Percentiles rank a stretch among this genome's conserved stretches.
phyloP scores from a whole-genome alignment of 1,139 yeast genomes.

The Candida gigantensis region DNA sequence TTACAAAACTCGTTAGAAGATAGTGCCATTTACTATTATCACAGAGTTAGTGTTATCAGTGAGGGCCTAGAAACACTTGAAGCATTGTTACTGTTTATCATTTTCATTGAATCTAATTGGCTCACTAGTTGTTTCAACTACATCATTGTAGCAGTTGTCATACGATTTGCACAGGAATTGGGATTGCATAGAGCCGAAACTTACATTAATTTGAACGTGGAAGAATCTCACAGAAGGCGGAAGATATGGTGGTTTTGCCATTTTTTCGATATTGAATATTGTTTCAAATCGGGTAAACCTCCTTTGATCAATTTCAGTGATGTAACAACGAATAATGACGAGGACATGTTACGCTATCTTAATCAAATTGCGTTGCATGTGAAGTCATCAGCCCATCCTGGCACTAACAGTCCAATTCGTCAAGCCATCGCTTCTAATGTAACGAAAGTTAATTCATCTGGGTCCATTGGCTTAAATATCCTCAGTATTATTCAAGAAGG shows the following conservation, averaged over 20 bases:
- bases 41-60: slow-evolving; percentile 45
- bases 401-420: neutral
- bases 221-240: slow-evolving; percentile 42
- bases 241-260: slow-evolving; percentile 60
- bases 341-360: slow-evolving; percentile 14
- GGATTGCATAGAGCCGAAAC: slow-evolving; percentile 66
- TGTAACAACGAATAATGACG: slow-evolving; percentile 33
- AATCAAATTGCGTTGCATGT: neutral
- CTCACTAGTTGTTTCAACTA: slow-evolving; percentile 45
- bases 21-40: slow-evolving; percentile 51
- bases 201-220: slow-evolving; percentile 33
- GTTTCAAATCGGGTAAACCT: slow-evolving; percentile 61
- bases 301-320: slow-evolving; percentile 57
- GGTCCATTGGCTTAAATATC: slow-evolving; percentile 1
- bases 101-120: slow-evolving; percentile 47
- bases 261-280: slow-evolving; percentile 52
- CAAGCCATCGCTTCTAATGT: slow-evolving; percentile 1
- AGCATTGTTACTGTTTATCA: slow-evolving; percentile 47
- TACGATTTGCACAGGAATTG: slow-evolving; percentile 61
- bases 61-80: slow-evolving; percentile 54
- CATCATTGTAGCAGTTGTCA: slow-evolving; percentile 50
- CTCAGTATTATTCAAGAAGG: slow-evolving; percentile 3
- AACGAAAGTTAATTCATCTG: neutral
- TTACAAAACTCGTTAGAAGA: slow-evolving; percentile 30
- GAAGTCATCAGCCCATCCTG: neutral